Evolutionary conservation across 192 early-diverging fungal genomes (phyloP).

Genomic region (Coemansia sp.): DNA sequence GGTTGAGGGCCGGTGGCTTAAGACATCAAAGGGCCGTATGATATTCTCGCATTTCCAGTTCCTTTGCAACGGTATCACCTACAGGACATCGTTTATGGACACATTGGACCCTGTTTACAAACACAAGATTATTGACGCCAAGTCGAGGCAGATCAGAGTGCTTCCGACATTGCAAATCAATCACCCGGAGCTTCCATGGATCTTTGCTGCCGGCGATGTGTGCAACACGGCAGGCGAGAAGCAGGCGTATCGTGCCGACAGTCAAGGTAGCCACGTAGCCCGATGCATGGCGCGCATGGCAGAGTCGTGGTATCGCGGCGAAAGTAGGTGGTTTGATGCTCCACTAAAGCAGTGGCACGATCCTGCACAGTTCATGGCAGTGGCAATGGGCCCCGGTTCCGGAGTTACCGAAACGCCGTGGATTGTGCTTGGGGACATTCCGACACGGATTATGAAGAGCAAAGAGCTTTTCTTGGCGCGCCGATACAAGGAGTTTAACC

Average conservation of each 20-base stretch:
- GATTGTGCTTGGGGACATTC: conserved; percentile 54
- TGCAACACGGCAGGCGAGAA: conserved; percentile 53
- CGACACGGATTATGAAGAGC: conserved; percentile 55
- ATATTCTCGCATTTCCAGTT: conserved; percentile 60
- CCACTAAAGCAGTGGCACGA: conserved; percentile 54
- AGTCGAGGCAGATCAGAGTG: conserved; percentile 63
- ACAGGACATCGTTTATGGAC: conserved; percentile 65
- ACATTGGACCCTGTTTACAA: conserved; percentile 53
- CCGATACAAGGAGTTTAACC: conserved; percentile 53
- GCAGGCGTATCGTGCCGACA: conserved; percentile 53
- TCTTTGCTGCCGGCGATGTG: conserved; percentile 75
- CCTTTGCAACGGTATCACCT: conserved; percentile 71
- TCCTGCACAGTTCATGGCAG: conserved; percentile 52
- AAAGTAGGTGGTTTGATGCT: conserved; percentile 39
- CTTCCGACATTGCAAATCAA: conserved; percentile 73
- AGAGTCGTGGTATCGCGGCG: conserved; percentile 44
- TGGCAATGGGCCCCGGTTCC: conserved; percentile 45
- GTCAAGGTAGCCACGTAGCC: conserved; percentile 50
- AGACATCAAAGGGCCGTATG: conserved; percentile 50
- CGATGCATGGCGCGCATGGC: conserved; percentile 54
- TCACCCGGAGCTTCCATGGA: conserved; percentile 64
- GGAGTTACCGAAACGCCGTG: conserved; percentile 55
- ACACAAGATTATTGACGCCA: conserved; percentile 56
- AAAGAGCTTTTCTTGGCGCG: conserved; percentile 53
- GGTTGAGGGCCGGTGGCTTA: conserved; percentile 46